Percentiles rank a stretch among this genome's conserved stretches.
phyloP scores from a whole-genome alignment of 306 rosid genomes.

The Crataegus laevigata region DNA sequence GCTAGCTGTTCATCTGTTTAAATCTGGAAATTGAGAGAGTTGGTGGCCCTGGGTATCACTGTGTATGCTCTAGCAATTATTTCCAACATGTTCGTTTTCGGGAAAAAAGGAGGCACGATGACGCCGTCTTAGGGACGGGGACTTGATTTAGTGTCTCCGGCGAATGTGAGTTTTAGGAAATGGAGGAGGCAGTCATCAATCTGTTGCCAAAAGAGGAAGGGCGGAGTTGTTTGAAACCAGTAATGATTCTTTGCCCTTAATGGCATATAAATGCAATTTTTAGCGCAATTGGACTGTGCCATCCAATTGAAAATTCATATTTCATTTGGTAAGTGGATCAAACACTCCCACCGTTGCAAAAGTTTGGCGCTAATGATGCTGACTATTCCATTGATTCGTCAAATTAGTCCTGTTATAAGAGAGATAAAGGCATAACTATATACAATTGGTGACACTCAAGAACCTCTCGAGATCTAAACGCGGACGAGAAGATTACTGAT shows the following conservation, averaged over 20 bases:
- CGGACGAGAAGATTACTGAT: neutral
- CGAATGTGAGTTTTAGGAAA: neutral
- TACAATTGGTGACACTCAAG: neutral
- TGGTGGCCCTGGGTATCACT: neutral
- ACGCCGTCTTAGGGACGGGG: neutral
- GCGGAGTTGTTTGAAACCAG: neutral
- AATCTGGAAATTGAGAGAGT: neutral
- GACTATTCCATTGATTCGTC: no score
- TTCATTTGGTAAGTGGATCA: neutral
- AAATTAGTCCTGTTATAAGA: no score
- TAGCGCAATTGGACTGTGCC: neutral
- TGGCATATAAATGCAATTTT: neutral
- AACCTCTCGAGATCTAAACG: no score
- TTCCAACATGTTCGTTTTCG: neutral
- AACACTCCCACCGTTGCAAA: neutral
- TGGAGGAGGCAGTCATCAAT: neutral
- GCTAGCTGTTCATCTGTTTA: neutral
- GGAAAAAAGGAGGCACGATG: no score
- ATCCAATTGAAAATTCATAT: neutral
- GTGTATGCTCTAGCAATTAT: neutral
- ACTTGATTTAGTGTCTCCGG: neutral
- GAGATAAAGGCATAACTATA: no score
- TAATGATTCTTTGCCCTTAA: neutral
- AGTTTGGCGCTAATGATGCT: no score
- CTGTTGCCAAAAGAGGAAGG: neutral